phyloP scores from a whole-genome alignment of 805 yeast species.

The Metschnikowia continentalis region DNA sequence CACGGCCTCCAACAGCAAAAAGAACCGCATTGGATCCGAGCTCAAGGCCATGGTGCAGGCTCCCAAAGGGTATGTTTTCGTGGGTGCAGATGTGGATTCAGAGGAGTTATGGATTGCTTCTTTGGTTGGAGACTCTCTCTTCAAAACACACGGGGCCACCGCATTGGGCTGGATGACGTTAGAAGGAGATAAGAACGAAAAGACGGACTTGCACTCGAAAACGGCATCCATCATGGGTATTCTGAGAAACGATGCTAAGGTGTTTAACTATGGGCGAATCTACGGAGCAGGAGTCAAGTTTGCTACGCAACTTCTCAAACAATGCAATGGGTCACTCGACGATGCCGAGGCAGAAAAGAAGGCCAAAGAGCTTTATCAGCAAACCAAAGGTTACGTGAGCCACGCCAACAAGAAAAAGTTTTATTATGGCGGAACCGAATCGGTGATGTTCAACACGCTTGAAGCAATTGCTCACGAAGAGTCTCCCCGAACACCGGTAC shows the following conservation, averaged over 20 bases:
- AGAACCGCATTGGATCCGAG: slow-evolving; percentile 85
- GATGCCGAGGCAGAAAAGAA: slow-evolving; percentile 62
- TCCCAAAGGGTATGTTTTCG: slow-evolving; percentile 84
- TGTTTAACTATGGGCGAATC: slow-evolving; percentile 94
- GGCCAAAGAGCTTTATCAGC: slow-evolving; percentile 66
- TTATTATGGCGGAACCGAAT: slow-evolving; percentile 92
- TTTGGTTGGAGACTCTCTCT: slow-evolving; percentile 85
- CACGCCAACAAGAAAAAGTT: slow-evolving; percentile 25
- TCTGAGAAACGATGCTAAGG: slow-evolving; percentile 85
- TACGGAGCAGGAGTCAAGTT: slow-evolving; percentile 96
- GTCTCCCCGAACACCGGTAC: slow-evolving; percentile 80
- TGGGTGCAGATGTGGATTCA: slow-evolving; percentile 98
- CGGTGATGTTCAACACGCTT: slow-evolving; percentile 81
- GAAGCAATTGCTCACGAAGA: slow-evolving; percentile 83
- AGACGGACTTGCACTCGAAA: slow-evolving; percentile 92
- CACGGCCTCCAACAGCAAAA: slow-evolving; percentile 93
- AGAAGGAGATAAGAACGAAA: slow-evolving; percentile 88
- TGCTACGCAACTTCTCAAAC: slow-evolving; percentile 78
- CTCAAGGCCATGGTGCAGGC: slow-evolving; percentile 81
- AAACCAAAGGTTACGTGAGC: slow-evolving; percentile 69
- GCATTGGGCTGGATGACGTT: slow-evolving; percentile 99
- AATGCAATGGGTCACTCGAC: slow-evolving; percentile 68
- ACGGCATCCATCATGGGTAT: slow-evolving; percentile 90
- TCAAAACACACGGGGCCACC: slow-evolving; percentile 89
- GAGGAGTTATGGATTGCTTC: slow-evolving; percentile 99